Base-by-base conservation (phyloP, 192 early-diverging fungal genomes). In the Chytriomyces sp. region DNA sequence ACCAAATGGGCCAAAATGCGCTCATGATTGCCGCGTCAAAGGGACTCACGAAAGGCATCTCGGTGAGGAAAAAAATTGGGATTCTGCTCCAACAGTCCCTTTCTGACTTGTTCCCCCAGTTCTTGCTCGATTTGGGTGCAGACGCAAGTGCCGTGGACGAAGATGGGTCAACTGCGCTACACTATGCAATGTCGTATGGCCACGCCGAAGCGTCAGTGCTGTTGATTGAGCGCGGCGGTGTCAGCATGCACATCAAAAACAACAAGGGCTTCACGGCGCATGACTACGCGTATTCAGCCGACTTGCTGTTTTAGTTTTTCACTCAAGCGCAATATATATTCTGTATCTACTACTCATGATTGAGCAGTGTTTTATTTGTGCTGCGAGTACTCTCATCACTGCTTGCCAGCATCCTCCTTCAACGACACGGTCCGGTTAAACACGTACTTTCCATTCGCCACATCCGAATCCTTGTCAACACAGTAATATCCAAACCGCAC, bases 401-500 rank as follows among this genome's bases (percentile, higher is more conserved):
- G 82, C 84, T 89, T 91, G 53, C 82, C 73, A 28, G 78, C 64
- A 66, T 90, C 88, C 62, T 88, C 86, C 72, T 91, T 86, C 65
- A 84, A 79, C 64, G 77, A 75, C 4, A 88, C 86, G 9, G 88
- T 89, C n/a, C 81, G 44, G 77, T 89, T 89, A n/a, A 86, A 61
- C 3, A 88, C 89, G 28, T 87, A 87, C 61, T 83, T 81, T 11
- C 87, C 89, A n/a, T 81, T 72, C 43, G 82, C 82, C 61, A 96
- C 62, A 16, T 87, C 88, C 5, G 93, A 89, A 86, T 98, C 96
- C 82, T 89, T 91, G 81, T 99, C 98, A 11, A 99, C 86, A 79
- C 97, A 93, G 82, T 98, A 99, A 89, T 99, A 99, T n/a, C 95
- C 98, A 48, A 96, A 91, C 64, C 98, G 90, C 50, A 94, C 88